Evolutionary conservation across 2,329 filamentous ascomycete genomes (phyloP).

Genomic region (Ceratocystis colombiana): DNA sequence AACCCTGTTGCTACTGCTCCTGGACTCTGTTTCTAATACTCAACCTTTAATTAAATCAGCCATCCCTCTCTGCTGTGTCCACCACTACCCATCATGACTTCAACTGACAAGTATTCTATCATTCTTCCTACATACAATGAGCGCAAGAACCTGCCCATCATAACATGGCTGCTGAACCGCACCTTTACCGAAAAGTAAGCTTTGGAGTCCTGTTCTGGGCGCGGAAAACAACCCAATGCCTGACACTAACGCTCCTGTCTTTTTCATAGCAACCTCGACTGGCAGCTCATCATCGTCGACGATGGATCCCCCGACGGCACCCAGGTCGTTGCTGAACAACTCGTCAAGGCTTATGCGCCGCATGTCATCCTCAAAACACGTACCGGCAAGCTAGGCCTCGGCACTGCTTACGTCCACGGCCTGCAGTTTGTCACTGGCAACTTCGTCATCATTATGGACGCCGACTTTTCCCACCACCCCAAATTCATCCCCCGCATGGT

Average conservation of each 20-base stretch:
- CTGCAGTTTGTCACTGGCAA: slow-evolving; percentile 83
- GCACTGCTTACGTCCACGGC: slow-evolving; percentile 91
- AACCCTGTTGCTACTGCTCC: not conserved
- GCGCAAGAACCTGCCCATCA: slow-evolving; percentile 90
- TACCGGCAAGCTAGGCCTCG: slow-evolving; percentile 90
- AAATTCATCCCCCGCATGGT: slow-evolving; percentile 98
- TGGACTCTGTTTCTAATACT: not conserved
- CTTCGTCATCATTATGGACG: slow-evolving; percentile 99
- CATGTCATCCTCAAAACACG: slow-evolving; percentile 79
- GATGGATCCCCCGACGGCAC: slow-evolving; percentile 96
- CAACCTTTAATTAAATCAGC: not conserved
- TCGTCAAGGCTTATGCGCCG: slow-evolving; percentile 71
- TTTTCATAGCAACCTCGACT: slow-evolving; percentile 66
- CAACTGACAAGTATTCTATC: slow-evolving; percentile 78
- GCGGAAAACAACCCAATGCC: not conserved
- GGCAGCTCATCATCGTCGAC: slow-evolving; percentile 96
- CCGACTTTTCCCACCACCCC: slow-evolving; percentile 97
- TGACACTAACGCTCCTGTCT: not conserved
- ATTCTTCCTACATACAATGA: slow-evolving; percentile 98
- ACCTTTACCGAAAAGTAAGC: slow-evolving; percentile 80
- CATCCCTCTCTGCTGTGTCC: not conserved
- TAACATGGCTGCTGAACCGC: slow-evolving; percentile 84
- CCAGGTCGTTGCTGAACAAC: slow-evolving; percentile 78
- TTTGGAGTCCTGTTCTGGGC: not conserved
- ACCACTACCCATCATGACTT: slow-evolving; percentile 36